Base-by-base conservation (phyloP, 2,329 filamentous ascomycete genomes). In the Hymenoscyphus infarciens region DNA sequence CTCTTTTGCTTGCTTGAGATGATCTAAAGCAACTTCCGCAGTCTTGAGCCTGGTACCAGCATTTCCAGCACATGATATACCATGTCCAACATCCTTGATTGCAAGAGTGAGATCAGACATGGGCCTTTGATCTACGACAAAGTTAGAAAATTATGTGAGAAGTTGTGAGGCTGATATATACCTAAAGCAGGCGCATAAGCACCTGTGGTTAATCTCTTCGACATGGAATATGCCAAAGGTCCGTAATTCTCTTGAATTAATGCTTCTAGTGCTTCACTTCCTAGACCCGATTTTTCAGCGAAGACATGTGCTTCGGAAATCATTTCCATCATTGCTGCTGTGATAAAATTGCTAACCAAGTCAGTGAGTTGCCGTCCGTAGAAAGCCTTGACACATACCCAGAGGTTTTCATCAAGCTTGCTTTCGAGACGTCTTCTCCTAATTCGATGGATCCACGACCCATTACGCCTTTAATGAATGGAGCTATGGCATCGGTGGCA, bases 41-140 rank as follows among this genome's bases (percentile, higher is more conserved):
- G 80, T 74, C 55, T 76, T 71, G 16, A 83, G 65, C 19, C 66
- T 73, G 25, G 77, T 66, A 0, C 79, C 80, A 0, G 70, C 71
- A 1, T 75, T 73, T 56, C 73, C 71, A 1, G 80, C 82, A 31
- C 77, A 75, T 5, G 71, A 71, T 13, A 83, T 75, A 0, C 80
- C 81, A 67, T 82, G 79, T 0, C 78, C 76, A 0, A 83, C 81
- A 66, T 84, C 82, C 63, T 84, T 83, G 7, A 83, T 74, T 0
- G 80, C 82, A 3, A 84, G 71, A 25, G 78, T 76, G 2, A 84
- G 63, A 42, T 80, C 80, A 0, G 80, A 83, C 75, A 75, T 79
- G 1, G 81, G 81, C 31, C 73, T 68, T 29, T 76, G 56, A 53
- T 56, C 64, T 63, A 25, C 10, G 52, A 45, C 15, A 29, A 6